phyloP scores from a whole-genome alignment of 83 land plant genomes.

The Picea mariana region DNA sequence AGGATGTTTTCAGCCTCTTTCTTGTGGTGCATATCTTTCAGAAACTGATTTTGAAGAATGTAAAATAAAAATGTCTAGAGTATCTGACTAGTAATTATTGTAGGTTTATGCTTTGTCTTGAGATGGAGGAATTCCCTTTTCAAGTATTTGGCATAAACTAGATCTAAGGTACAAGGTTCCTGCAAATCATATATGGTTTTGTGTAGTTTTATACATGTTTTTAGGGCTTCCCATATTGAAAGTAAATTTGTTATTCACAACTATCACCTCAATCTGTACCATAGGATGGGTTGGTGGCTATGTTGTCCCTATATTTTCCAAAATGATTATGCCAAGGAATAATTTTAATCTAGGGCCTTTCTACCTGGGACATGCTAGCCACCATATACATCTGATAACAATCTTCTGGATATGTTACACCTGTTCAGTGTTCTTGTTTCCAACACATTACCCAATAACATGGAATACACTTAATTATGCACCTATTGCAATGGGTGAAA shows the following conservation, averaged over 20 bases:
- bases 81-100: too few relatives aligned
- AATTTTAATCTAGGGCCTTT: slow-evolving; percentile 81
- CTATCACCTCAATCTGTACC: slow-evolving; percentile 84
- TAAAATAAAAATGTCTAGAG: background rate
- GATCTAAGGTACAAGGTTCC: slow-evolving; percentile 82
- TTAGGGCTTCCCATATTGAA: slow-evolving; percentile 83
- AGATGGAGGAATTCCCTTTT: slow-evolving; percentile 80
- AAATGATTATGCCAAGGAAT: slow-evolving; percentile 67
- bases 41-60: slow-evolving; percentile 44
- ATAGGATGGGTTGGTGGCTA: slow-evolving; percentile 97
- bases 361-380: slow-evolving; percentile 72
- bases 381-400: slow-evolving; percentile 68
- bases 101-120: slow-evolving; percentile 92
- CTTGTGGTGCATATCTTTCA: background rate
- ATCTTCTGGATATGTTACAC: slow-evolving; percentile 91
- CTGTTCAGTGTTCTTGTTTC: slow-evolving; percentile 76
- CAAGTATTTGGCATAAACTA: slow-evolving; percentile 64
- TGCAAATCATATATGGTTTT: slow-evolving; percentile 89
- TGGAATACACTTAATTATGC: slow-evolving; percentile 78
- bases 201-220: slow-evolving; percentile 63
- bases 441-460: slow-evolving; percentile 71
- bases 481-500: slow-evolving; percentile 67
- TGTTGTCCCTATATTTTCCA: slow-evolving; percentile 89
- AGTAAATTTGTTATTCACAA: slow-evolving; percentile 82
- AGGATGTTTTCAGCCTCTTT: background rate